These are phyloP conservation scores for Colletotrichum sp. DNA, from an alignment of 2,329 filamentous ascomycete genomes.

Conservation along the genomic window DNA sequence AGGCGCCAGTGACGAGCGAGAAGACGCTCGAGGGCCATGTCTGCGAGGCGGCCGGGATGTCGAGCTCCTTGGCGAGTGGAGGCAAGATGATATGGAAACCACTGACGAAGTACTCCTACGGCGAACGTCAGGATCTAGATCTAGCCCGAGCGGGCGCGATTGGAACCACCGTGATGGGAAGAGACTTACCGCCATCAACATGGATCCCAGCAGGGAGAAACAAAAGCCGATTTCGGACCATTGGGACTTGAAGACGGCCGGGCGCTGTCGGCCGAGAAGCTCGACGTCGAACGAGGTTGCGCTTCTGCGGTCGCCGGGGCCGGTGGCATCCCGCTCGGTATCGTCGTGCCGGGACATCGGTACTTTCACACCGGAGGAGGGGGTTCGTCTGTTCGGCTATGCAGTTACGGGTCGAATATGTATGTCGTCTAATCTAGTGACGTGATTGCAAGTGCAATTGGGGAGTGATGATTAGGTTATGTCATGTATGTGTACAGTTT, in stretches of 20 bases:
- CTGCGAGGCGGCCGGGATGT: slow-evolving; percentile 64
- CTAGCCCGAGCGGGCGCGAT: not conserved
- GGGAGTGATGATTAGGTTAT: not conserved
- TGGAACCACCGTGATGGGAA: not conserved
- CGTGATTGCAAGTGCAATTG: not conserved
- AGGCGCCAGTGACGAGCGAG: slow-evolving; percentile 59
- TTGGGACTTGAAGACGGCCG: slow-evolving; percentile 55
- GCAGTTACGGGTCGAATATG: not conserved
- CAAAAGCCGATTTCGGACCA: slow-evolving; percentile 67
- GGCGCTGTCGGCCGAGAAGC: slow-evolving; percentile 66
- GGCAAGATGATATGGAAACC: slow-evolving; percentile 80
- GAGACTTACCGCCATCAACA: slow-evolving; percentile 58
- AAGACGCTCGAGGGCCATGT: slow-evolving; percentile 71
- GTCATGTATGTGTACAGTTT: not conserved
- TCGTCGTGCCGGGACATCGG: slow-evolving; percentile 4
- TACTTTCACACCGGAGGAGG: not conserved
- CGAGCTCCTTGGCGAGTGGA: slow-evolving; percentile 62
- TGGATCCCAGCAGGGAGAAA: slow-evolving; percentile 65
- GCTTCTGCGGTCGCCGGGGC: not conserved
- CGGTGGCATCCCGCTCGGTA: slow-evolving; percentile 8
- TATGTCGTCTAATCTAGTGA: not conserved
- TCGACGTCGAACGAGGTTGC: slow-evolving; percentile 48
- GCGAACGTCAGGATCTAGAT: not conserved
- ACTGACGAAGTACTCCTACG: slow-evolving; percentile 74
- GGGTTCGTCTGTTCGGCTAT: not conserved